Evolutionary conservation across 2,329 filamentous ascomycete genomes (phyloP), one percentile per base, ranked within the genome.

Genomic region (Curvularia spicifera): DNA sequence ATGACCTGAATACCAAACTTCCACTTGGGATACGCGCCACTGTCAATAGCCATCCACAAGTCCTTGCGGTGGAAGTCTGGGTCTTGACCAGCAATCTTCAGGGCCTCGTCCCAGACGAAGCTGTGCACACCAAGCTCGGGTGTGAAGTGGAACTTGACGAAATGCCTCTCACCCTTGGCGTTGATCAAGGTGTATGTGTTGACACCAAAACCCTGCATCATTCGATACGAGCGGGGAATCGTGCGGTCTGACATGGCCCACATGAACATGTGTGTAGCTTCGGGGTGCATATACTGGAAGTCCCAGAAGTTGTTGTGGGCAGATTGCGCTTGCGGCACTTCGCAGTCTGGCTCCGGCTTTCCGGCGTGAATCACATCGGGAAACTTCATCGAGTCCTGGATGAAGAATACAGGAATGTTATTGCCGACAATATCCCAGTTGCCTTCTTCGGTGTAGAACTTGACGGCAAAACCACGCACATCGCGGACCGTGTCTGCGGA

Each of bases 171-270:
- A 22, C 89, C 89, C 63, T 89, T 82, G 24, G 82, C 84, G 59
- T 92, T 92, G 60, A 82, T 80, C 2, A 93, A 81, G 0, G 85
- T 89, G 68, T 82, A 94, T 0, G 91, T 93, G 76, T 94, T 93
- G 66, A 94, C 91, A 53, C 91, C 90, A 56, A 93, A 94, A 0
- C 91, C 91, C 65, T 94, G 89, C 89, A 94, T 93, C 89, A 93
- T 93, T 24, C 91, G 87, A 77, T 83, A 93, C 0, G 88, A 91
- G 2, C 89, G 84, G 1, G 90, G 90, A 55, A 91, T 91, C 0
- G 83, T 82, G 28, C 89, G 84, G 71, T 93, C 91, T 8, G 86
- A 89, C 87, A 92, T 91, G 29, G 87, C 80, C 90, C 90, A 93
- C 82, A 91, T 86, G 66, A 85, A 89, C 88, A 91, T 92, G 73